phyloP scores from a whole-genome alignment of 768 basidiomycete genomes.

The Hypholoma sublateritium region DNA sequence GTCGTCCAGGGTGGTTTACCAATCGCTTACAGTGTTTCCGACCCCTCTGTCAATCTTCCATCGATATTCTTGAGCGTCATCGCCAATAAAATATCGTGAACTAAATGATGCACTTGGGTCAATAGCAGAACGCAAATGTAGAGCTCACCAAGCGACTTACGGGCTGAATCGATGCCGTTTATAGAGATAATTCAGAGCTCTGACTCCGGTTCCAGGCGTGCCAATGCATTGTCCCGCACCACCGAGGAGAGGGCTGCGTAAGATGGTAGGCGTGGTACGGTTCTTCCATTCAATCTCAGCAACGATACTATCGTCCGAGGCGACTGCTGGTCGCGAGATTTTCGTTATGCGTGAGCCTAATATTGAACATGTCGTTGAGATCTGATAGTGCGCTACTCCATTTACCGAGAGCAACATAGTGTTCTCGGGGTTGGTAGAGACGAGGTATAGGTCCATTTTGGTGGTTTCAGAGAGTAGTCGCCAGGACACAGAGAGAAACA shows the following conservation, averaged over 20 bases:
- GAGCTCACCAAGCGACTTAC: constrained; percentile 26
- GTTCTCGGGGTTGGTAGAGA: constrained; percentile 49
- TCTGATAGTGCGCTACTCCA: constrained; percentile 49
- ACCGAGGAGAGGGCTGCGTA: constrained; percentile 38
- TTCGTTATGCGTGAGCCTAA: constrained; percentile 33
- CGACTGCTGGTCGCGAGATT: constrained; percentile 39
- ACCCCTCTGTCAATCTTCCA: constrained; percentile 43
- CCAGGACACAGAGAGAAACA: background rate
- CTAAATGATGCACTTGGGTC: constrained; percentile 21
- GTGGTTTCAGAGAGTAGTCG: background rate
- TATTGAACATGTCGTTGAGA: constrained; percentile 38
- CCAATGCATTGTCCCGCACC: constrained; percentile 26
- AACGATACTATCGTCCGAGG: constrained; percentile 38
- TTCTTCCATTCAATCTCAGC: constrained; percentile 51
- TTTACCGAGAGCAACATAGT: constrained; percentile 50
- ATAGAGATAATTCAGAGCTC: constrained; percentile 41
- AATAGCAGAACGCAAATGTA: background rate
- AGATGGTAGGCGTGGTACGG: constrained; percentile 40
- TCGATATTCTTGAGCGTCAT: constrained; percentile 48
- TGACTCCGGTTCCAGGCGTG: constrained; percentile 28
- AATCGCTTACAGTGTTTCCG: constrained; percentile 39
- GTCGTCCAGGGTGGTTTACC: background rate
- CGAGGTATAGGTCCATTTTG: constrained; percentile 52
- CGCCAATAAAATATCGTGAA: constrained; percentile 48
- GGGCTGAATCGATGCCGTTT: constrained; percentile 39